Evolutionary conservation across 1,284 basidiomycete genomes (phyloP).

Genomic region (Boletus hoseneyae): DNA sequence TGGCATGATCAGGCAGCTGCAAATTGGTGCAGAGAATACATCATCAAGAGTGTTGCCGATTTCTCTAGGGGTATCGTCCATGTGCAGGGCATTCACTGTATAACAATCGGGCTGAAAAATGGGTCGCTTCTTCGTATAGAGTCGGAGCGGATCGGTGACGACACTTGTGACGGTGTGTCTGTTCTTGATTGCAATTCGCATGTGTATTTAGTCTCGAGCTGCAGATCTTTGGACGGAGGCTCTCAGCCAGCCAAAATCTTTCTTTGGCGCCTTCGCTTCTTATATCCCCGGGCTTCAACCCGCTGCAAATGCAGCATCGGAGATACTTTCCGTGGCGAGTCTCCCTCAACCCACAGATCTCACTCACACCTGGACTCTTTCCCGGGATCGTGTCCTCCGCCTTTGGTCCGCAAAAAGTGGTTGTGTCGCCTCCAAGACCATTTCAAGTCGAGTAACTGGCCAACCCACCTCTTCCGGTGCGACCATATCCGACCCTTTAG

Average conservation of each 20-base stretch:
- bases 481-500: constrained; percentile 47
- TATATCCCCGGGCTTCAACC: constrained; percentile 57
- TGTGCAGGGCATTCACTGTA: constrained; percentile 65
- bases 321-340: constrained; percentile 65
- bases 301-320: constrained; percentile 43
- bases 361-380: constrained; percentile 76
- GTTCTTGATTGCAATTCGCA: constrained; percentile 4
- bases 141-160: constrained; percentile 51
- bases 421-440: constrained; percentile 58
- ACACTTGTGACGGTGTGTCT: constrained; percentile 51
- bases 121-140: constrained; percentile 75
- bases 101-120: constrained; percentile 63
- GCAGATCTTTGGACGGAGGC: constrained; percentile 69
- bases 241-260: constrained; percentile 56
- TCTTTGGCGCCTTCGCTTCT: constrained; percentile 62
- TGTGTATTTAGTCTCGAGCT: constrained; percentile 9
- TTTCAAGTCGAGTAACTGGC: constrained; percentile 33
- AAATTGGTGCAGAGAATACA: constrained; percentile 68
- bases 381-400: constrained; percentile 82
- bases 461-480: constrained; percentile 27
- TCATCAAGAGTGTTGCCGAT: constrained; percentile 51
- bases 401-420: constrained; percentile 76
- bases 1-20: constrained; percentile 55
- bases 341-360: constrained; percentile 71
- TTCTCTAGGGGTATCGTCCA: constrained; percentile 55